Percentiles rank a stretch among this genome's conserved stretches.
These are phyloP conservation scores for Oryza punctata DNA, from an alignment of 176 grass and related monocot species.

Conservation along the genomic window DNA sequence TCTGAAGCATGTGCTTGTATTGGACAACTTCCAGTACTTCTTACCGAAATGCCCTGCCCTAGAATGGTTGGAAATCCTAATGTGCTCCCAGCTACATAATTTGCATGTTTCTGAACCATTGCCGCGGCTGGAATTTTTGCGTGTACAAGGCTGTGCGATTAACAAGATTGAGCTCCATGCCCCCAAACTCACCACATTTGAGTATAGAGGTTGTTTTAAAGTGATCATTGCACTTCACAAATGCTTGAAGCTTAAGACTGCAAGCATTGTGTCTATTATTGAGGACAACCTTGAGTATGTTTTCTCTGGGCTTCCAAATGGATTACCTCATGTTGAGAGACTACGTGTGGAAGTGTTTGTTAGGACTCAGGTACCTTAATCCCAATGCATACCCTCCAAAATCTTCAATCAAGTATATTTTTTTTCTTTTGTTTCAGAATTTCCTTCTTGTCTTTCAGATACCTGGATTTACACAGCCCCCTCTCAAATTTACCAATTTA, in stretches of 20 bases:
- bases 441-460: conserved; percentile 24
- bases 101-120: conserved; percentile 30
- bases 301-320: neutral
- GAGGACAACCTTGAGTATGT: neutral
- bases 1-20: conserved; percentile 11
- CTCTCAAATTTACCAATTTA: conserved; percentile 15
- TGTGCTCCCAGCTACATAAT: neutral
- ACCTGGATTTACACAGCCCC: conserved; percentile 2
- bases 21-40: neutral
- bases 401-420: neutral
- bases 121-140: conserved; percentile 9
- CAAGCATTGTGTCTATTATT: neutral
- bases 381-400: neutral
- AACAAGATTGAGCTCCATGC: conserved; percentile 6
- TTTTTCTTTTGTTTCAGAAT: neutral
- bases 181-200: conserved; percentile 33
- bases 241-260: conserved; percentile 34
- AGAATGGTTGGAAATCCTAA: conserved; percentile 15
- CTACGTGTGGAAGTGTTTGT: neutral
- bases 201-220: neutral
- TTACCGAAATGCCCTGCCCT: conserved; percentile 27
- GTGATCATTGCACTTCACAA: conserved; percentile 13
- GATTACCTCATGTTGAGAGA: conserved; percentile 4
- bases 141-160: conserved; percentile 1
- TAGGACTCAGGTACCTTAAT: neutral